Conservation (phyloP, 169 alveolate species). For the Babesia ovis region DNA sequence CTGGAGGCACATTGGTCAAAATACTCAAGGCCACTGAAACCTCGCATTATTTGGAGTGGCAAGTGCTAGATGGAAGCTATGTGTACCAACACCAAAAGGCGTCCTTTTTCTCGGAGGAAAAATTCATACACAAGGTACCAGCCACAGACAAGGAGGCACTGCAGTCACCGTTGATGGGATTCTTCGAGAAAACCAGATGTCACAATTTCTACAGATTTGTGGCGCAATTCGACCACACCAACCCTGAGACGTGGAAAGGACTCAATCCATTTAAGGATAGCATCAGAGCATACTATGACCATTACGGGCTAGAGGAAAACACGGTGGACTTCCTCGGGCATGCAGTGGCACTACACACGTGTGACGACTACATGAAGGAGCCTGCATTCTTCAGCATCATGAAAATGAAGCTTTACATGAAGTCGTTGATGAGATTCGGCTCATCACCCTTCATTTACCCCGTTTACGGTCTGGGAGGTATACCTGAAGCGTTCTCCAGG, state of each 20-base stretch:
- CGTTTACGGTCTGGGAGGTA: conserved; percentile 97
- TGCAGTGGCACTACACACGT: conserved; percentile 95
- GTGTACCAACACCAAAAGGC: conserved; percentile 96
- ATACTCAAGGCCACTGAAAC: conserved; percentile 94
- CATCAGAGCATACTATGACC: conserved; percentile 86
- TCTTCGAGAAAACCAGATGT: conserved; percentile 96
- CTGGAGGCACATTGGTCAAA: conserved; percentile 96
- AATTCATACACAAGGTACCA: conserved; percentile 97
- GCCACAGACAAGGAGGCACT: conserved; percentile 98
- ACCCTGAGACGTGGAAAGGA: conserved; percentile 90
- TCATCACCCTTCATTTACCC: conserved; percentile 98
- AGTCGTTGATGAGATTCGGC: conserved; percentile 93
- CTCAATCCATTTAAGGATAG: conserved; percentile 83
- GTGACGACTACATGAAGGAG: conserved; percentile 87
- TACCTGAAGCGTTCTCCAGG: conserved; percentile 96
- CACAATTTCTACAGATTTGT: conserved; percentile 92
- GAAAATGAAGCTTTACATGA: conserved; percentile 91
- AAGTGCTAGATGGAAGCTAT: conserved; percentile 95
- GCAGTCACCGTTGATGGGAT: conserved; percentile 92
- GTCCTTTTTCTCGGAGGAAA: conserved; percentile 89
- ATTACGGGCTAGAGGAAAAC: conserved; percentile 90
- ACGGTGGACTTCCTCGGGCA: conserved; percentile 98
- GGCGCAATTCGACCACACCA: conserved; percentile 83
- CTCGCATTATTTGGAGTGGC: conserved; percentile 92
- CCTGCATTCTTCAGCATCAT: conserved; percentile 91